Evolutionary conservation across 768 basidiomycete genomes (phyloP), one percentile per base, ranked within the genome.

Genomic region (Cystobasidium tubakii): DNA sequence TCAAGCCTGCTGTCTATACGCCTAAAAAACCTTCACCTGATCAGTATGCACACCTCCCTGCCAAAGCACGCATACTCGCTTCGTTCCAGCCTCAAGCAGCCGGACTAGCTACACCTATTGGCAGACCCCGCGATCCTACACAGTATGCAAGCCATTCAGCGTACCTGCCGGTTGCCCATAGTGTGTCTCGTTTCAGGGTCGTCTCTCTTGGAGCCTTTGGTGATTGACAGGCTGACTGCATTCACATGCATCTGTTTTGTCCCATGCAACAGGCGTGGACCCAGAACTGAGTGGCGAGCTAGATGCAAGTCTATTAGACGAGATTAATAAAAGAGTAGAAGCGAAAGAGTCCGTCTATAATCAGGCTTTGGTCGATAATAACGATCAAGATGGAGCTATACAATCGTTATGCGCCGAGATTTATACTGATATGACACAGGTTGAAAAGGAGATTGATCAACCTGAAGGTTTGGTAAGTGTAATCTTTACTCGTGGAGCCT

Each of bases 391-490:
- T 39, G 73, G 73, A 33, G 75, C 60, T n/a, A 27, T 73, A 33
- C 27, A 62, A 27, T 63, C 62, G 12, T 87, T 94, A 75, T 85
- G 86, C 57, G 88, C 88, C 6, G 85, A 84, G 1, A 80, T 84
- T 15, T 71, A 71, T 29, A 85, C 86, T 46, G 88, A 88, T 23
- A 75, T 80, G 53, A 80, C 79, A 3, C 81, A 76, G 0, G 83
- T 90, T 46, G 84, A 89, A 73, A 85, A 87, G 81, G 84, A 85
- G 1, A 87, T 91, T 27, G 74, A 87, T 88, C 0, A 83, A 84
- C 17, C 90, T 95, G 0, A 85, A 88, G 13, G 93, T 89, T 0
- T 95, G 69, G 69, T 97, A 80, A 83, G 83, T 1, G 86, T 43
- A 19, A n/a, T n/a, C n/a, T n/a, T n/a, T n/a, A n/a, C n/a, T n/a